These are phyloP conservation scores for Aspergillus tubingensis DNA, from an alignment of 2,329 filamentous ascomycete species.

Conservation along the genomic window DNA sequence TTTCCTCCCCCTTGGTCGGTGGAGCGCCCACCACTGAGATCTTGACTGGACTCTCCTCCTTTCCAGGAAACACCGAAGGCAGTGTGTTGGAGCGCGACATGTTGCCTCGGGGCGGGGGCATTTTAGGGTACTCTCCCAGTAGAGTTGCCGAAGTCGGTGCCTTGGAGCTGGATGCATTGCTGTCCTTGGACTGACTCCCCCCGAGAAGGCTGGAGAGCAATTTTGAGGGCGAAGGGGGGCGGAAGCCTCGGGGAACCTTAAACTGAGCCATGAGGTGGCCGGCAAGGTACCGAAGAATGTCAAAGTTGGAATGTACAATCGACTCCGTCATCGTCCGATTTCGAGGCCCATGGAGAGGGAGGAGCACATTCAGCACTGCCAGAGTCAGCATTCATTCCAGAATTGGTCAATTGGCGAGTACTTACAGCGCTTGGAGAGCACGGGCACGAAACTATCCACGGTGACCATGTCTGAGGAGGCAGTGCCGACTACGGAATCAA, in stretches of 20 bases:
- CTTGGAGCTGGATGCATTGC: constrained; percentile 35
- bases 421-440: constrained; percentile 73
- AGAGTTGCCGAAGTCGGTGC: constrained; percentile 38
- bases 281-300: constrained; percentile 70
- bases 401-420: constrained; percentile 17
- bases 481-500: constrained; percentile 68
- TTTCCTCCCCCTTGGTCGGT: constrained; percentile 56
- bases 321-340: constrained; percentile 55
- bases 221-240: constrained; percentile 86
- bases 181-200: constrained; percentile 47
- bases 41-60: constrained; percentile 37
- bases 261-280: constrained; percentile 65
- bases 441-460: constrained; percentile 70
- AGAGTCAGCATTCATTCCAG: constrained; percentile 10
- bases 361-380: constrained; percentile 71
- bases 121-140: constrained; percentile 48
- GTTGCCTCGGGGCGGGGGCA: constrained; percentile 40
- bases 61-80: constrained; percentile 50
- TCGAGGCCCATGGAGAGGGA: constrained; percentile 66
- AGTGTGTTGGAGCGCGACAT: constrained; percentile 46
- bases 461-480: constrained; percentile 74
- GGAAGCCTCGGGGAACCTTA: constrained; percentile 61
- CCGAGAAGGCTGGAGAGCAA: constrained; percentile 80
- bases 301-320: constrained; percentile 75
- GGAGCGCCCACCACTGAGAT: constrained; percentile 57